A percentile compares a stretch with the other conserved stretches of the same genome.
Evolutionary conservation across 257 asterid species (phyloP).

Genomic region (Voacanga thouarsii): DNA sequence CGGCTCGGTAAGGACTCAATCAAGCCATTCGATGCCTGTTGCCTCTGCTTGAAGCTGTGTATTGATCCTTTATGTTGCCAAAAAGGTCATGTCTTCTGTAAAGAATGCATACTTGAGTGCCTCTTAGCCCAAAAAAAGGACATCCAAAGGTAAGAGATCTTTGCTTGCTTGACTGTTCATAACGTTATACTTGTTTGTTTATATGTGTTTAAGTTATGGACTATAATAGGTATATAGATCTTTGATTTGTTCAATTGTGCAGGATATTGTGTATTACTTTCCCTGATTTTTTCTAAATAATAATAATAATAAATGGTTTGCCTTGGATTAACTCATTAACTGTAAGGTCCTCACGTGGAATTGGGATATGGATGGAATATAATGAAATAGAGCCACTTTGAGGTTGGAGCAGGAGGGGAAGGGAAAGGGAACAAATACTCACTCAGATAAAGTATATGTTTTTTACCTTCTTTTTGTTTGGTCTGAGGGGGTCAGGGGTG

Average conservation of each 20-base stretch:
- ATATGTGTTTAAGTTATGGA: not conserved
- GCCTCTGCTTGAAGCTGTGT: conserved; percentile 87
- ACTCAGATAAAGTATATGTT: no score
- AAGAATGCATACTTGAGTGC: conserved; percentile 89
- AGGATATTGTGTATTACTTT: no score
- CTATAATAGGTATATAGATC: not conserved
- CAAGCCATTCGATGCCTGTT: conserved; percentile 87
- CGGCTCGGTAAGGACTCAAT: conserved; percentile 86
- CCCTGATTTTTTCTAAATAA: no score
- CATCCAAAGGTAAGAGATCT: conserved; percentile 53
- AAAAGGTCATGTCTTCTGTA: conserved; percentile 88
- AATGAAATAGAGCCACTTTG: no score
- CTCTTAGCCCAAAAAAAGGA: conserved; percentile 90
- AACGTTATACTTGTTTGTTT: not conserved
- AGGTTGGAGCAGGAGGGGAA: no score
- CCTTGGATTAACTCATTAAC: not conserved
- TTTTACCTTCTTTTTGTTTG: no score
- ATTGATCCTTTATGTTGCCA: conserved; percentile 82
- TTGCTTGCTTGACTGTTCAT: not conserved
- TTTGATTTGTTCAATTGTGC: not conserved
- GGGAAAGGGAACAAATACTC: no score
- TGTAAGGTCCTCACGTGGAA: not conserved
- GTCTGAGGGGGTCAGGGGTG: no score
- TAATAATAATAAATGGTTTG: not conserved
- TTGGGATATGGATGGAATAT: no score